These are phyloP conservation scores for Theobroma grandiflorum DNA, from an alignment of 441 rosid genomes.

Conservation along the genomic window DNA sequence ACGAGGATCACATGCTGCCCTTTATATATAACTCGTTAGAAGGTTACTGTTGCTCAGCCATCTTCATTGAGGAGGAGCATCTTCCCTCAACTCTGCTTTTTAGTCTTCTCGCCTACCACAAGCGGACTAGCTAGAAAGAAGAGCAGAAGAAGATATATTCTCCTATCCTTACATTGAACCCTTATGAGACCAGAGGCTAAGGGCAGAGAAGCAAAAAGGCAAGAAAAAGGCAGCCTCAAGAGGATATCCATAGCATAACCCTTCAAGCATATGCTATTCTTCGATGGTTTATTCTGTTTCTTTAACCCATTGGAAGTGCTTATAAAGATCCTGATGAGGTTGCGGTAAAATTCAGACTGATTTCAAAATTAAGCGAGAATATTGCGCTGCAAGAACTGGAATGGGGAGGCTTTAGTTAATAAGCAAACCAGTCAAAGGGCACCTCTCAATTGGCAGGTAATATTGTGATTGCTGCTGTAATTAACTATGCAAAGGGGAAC, in stretches of 20 bases:
- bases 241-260: constrained; percentile 24
- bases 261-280: constrained; percentile 15
- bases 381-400: background rate
- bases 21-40: background rate
- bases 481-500: background rate
- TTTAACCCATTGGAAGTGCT: background rate
- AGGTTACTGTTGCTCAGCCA: background rate
- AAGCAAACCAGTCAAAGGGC: constrained; percentile 21
- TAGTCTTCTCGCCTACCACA: background rate
- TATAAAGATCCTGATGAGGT: constrained; percentile 6
- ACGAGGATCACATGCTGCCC: background rate
- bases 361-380: background rate
- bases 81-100: background rate
- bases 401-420: background rate
- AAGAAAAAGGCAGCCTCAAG: background rate
- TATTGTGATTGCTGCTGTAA: background rate
- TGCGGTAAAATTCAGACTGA: background rate
- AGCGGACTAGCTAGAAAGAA: background rate
- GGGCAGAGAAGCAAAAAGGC: background rate
- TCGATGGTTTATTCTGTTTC: background rate
- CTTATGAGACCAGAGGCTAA: background rate
- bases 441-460: background rate
- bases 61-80: background rate
- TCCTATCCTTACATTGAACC: background rate
- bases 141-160: constrained; percentile 11